Conservation (phyloP, 2,329 filamentous ascomycete species). For the Penicillium sp. region DNA sequence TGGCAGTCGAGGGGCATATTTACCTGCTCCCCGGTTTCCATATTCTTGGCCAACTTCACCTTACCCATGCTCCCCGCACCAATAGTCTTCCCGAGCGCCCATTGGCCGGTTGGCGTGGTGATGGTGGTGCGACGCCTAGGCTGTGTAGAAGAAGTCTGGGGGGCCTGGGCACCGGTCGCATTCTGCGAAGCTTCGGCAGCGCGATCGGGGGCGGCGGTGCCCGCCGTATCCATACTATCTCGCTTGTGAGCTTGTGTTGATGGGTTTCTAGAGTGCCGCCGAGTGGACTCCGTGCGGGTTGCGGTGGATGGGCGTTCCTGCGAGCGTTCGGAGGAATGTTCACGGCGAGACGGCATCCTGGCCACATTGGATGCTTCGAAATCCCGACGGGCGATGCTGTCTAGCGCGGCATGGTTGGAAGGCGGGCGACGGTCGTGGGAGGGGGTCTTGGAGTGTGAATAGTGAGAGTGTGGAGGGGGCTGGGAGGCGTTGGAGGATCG, state of each 20-base stretch:
- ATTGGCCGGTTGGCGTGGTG: constrained; percentile 86
- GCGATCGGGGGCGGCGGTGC: constrained; percentile 57
- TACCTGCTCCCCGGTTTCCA: constrained; percentile 89
- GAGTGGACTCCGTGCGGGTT: constrained; percentile 60
- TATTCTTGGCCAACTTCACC: constrained; percentile 91
- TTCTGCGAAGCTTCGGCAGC: constrained; percentile 56
- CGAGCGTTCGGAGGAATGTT: constrained; percentile 67
- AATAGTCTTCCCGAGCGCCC: constrained; percentile 94
- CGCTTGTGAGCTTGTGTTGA: constrained; percentile 48
- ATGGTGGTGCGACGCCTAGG: constrained; percentile 75
- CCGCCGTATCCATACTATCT: constrained; percentile 49
- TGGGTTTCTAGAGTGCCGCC: constrained; percentile 44
- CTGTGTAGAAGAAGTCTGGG: constrained; percentile 43
- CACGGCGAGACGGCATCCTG: constrained; percentile 59
- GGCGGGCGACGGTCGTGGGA: constrained; percentile 52
- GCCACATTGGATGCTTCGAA: constrained; percentile 73
- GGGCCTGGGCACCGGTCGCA: constrained; percentile 37
- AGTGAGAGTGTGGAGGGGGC: constrained; percentile 35
- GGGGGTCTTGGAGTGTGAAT: constrained; percentile 44
- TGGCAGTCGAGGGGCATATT: constrained; percentile 32
- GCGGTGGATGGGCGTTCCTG: constrained; percentile 45
- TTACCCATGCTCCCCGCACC: constrained; percentile 99
- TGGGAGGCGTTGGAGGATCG: constrained; percentile 45
- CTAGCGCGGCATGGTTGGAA: constrained; percentile 53
- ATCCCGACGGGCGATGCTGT: constrained; percentile 67